Base-by-base conservation (phyloP, 2,329 filamentous ascomycete species). In the Phialophora verrucosa region DNA sequence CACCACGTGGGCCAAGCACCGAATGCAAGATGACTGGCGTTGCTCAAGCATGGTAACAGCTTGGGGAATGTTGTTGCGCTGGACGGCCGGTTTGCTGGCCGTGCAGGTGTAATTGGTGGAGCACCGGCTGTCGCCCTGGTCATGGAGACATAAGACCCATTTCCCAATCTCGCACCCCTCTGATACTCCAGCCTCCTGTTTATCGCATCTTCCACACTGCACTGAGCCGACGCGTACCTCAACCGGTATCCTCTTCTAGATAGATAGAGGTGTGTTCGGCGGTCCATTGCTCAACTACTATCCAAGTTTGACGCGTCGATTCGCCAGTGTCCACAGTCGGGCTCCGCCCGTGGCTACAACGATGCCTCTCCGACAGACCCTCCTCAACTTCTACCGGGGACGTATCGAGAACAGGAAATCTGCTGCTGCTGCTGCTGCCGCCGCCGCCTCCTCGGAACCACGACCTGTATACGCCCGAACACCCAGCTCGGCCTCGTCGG, bases 351-450 rank as follows among this genome's bases (percentile, higher is more conserved):
- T 31, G 31, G 12, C 42, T 25, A 32, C 63, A 62, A 67, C 29
- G 32, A 74, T 74, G 72, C 72, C 68, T 61, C 64, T 74, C 14
- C 69, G 70, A 12, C 72, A 74, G 54, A 66, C 64, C 35, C 63
- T 69, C 20, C 66, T 74, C 44, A 71, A 59, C 59, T 74, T 74
- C 54, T 70, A 67, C 64, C 61, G 55, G 32, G 31, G 58, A 5
- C 54, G 66, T 7, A 25, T 25, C 11, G 50, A 63, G 1, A 63
- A 63, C 23, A 11, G 14, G 12, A 55, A 64, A n/a, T 11, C 53
- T 23, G 25, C 50, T 38, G 11, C 49, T 10, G 11, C 29, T 31
- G 29, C 29, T 8, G 29, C 29, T 3, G 27, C 27, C 27, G 27
- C 27, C 27, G 27, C 32, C 17, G 53, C 31, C 7, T n/a, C 60